Evolutionary conservation across 371 early-diverging fungal genomes (phyloP).

Genomic region (Apophysomyces trapeziformis): DNA sequence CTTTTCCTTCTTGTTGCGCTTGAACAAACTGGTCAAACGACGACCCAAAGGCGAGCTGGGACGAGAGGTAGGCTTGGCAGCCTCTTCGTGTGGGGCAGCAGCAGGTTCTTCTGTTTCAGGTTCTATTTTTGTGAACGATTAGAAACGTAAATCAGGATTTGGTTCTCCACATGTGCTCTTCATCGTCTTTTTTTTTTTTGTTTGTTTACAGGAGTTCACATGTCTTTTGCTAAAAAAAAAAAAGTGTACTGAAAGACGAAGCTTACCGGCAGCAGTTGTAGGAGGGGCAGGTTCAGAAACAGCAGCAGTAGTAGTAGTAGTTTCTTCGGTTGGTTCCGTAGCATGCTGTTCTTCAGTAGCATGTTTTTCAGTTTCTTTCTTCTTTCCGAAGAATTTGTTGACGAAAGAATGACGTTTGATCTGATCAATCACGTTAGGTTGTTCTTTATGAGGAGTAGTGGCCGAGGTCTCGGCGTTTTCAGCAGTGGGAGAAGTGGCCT

Average conservation of each 20-base stretch:
- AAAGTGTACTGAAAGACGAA: neutral
- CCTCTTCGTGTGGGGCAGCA: neutral
- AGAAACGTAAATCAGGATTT: neutral
- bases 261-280: constrained; percentile 25
- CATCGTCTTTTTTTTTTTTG: no score
- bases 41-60: constrained; percentile 16
- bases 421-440: constrained; percentile 39
- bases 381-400: constrained; percentile 42
- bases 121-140: neutral
- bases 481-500: neutral
- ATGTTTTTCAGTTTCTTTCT: constrained; percentile 28
- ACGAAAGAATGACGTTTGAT: constrained; percentile 43
- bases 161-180: neutral
- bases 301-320: constrained; percentile 18
- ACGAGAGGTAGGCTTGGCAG: neutral
- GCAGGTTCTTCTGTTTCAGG: neutral
- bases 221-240: no score
- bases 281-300: constrained; percentile 11
- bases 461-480: constrained; percentile 15
- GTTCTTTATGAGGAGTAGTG: constrained; percentile 24
- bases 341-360: constrained; percentile 19
- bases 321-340: constrained; percentile 15
- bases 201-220: no score
- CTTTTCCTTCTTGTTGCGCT: constrained; percentile 15
- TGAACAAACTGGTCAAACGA: constrained; percentile 18